A percentile compares a stretch with the other conserved stretches of the same genome.
Conservation (phyloP, 768 basidiomycete species). For the Mycena polygramma region DNA sequence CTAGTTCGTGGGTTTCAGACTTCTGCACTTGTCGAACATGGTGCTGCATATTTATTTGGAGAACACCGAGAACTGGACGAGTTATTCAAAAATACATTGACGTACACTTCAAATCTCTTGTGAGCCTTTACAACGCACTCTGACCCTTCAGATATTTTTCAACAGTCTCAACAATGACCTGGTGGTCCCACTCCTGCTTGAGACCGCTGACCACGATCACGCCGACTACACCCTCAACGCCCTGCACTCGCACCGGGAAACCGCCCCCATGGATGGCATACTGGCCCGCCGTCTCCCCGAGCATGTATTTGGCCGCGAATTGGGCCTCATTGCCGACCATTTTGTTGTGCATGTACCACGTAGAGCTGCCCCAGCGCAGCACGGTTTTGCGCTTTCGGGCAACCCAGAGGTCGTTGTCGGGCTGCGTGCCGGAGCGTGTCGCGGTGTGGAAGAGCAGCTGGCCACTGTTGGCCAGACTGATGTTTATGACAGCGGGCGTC, state of each 20-base stretch:
- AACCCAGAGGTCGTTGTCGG: slow-evolving; percentile 50
- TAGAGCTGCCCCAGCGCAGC: slow-evolving; percentile 47
- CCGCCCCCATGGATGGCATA: slow-evolving; percentile 50
- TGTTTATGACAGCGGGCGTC: slow-evolving; percentile 44
- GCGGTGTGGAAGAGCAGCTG: slow-evolving; percentile 49
- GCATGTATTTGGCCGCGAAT: slow-evolving; percentile 39
- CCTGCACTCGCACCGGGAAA: slow-evolving; percentile 49
- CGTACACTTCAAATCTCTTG: background rate
- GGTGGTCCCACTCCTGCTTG: slow-evolving; percentile 47
- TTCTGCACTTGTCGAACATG: too few relatives aligned
- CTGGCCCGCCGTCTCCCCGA: slow-evolving; percentile 42
- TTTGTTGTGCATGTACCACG: slow-evolving; percentile 41
- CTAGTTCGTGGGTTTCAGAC: too few relatives aligned
- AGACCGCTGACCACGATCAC: slow-evolving; percentile 53
- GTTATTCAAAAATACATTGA: too few relatives aligned
- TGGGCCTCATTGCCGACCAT: slow-evolving; percentile 25
- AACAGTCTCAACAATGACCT: slow-evolving; percentile 46
- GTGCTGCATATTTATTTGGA: too few relatives aligned
- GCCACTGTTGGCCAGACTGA: slow-evolving; percentile 44
- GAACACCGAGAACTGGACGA: too few relatives aligned
- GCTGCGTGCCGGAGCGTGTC: slow-evolving; percentile 44
- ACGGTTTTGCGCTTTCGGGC: slow-evolving; percentile 49
- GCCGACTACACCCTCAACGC: slow-evolving; percentile 49
- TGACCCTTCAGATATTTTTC: slow-evolving; percentile 41
- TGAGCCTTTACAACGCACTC: slow-evolving; percentile 5